Percentiles rank a stretch among this genome's conserved stretches.
These are phyloP conservation scores for Casuarina equisetifolia DNA, from an alignment of 306 rosid genomes.

Conservation along the genomic window DNA sequence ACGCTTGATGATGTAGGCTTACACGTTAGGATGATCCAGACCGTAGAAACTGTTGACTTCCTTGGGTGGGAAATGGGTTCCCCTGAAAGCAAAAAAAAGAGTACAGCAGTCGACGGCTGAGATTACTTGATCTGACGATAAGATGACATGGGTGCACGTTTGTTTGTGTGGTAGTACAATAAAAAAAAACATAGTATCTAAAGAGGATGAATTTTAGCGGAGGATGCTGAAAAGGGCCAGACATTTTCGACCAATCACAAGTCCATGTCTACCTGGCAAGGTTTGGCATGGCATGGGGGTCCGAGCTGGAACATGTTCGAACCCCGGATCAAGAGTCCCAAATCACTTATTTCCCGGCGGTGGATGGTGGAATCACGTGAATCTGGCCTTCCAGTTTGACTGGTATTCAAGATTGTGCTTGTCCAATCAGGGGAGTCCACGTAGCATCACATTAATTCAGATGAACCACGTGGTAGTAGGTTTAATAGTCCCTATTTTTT, in stretches of 20 bases:
- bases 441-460: not conserved
- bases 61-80: not conserved
- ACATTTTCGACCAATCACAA: conserved; percentile 20
- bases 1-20: not conserved
- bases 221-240: not conserved
- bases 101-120: not conserved
- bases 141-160: not conserved
- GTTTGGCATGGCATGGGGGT: not conserved
- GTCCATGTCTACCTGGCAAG: not conserved
- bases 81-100: not conserved
- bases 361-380: not conserved
- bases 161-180: not conserved
- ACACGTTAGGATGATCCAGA: not conserved
- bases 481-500: no score
- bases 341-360: not conserved
- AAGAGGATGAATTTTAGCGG: no score
- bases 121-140: not conserved
- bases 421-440: not conserved
- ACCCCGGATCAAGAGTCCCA: not conserved
- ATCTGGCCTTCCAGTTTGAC: not conserved
- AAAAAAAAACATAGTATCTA: no score
- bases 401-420: not conserved
- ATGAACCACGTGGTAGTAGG: not conserved
- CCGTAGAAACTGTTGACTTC: not conserved
- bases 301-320: not conserved